Evolutionary conservation across 257 asterid genomes (phyloP).

Genomic region (Penstemon newberryi): DNA sequence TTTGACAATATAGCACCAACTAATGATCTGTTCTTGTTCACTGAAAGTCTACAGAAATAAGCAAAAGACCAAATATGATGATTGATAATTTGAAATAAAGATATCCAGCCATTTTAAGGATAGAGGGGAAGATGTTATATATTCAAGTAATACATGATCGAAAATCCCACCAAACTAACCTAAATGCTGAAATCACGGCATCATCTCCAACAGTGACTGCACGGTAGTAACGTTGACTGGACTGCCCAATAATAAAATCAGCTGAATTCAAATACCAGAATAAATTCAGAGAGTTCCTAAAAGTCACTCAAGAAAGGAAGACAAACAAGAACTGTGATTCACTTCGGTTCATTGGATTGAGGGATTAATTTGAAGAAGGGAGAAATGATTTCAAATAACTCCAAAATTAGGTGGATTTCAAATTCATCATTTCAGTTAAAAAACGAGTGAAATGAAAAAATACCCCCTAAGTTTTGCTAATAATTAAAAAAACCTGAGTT

Average conservation of each 20-base stretch:
- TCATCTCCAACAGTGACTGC: conserved; percentile 88
- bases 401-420: too few species aligned
- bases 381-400: too few species aligned
- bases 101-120: too few species aligned
- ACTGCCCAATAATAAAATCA: conserved; percentile 96
- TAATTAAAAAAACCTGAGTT: too few species aligned
- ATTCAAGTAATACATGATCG: background rate
- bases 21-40: conserved; percentile 79
- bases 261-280: conserved; percentile 83
- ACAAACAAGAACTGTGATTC: conserved; percentile 1
- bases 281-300: conserved; percentile 56
- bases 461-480: too few species aligned
- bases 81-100: too few species aligned
- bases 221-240: conserved; percentile 82
- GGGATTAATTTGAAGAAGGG: too few species aligned
- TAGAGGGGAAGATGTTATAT: conserved; percentile 16
- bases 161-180: conserved; percentile 50
- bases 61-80: too few species aligned
- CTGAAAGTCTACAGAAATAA: conserved; percentile 63
- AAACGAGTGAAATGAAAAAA: too few species aligned
- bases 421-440: too few species aligned
- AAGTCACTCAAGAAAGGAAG: conserved; percentile 26
- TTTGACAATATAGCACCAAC: conserved; percentile 95
- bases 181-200: conserved; percentile 87
- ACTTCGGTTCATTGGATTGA: background rate